Percentiles rank a stretch among this genome's conserved stretches.
These are phyloP conservation scores for Verticillium alfalfae DNA, from an alignment of 2,329 filamentous ascomycete species.

Conservation along the genomic window DNA sequence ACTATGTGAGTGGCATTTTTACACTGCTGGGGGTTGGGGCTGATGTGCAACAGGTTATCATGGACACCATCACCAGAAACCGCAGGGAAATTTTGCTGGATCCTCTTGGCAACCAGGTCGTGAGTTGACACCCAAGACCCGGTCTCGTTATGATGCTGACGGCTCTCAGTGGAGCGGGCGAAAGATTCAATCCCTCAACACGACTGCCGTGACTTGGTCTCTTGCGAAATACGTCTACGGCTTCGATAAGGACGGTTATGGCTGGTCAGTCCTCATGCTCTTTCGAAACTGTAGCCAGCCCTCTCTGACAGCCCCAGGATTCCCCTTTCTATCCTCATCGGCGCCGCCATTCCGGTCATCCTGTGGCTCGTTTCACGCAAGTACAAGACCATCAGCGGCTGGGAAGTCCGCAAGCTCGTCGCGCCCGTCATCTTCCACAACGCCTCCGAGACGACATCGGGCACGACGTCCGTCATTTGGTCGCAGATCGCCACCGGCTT, in stretches of 20 bases:
- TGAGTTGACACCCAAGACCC: not conserved
- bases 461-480: conserved; percentile 10
- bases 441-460: conserved; percentile 7
- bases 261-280: conserved; percentile 11
- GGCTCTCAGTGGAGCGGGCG: conserved; percentile 35
- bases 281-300: conserved; percentile 20
- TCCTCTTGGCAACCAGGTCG: conserved; percentile 9
- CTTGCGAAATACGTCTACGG: conserved; percentile 14
- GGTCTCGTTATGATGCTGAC: not conserved
- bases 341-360: conserved; percentile 12
- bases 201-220: conserved; percentile 21
- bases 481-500: conserved; percentile 23
- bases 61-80: conserved; percentile 35
- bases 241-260: conserved; percentile 7
- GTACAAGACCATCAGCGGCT: conserved; percentile 8
- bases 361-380: conserved; percentile 6
- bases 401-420: conserved; percentile 7
- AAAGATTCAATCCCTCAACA: conserved; percentile 39
- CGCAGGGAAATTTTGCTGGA: conserved; percentile 30
- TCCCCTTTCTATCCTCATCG: conserved; percentile 30
- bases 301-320: conserved; percentile 27
- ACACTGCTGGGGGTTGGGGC: not conserved
- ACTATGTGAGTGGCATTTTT: conserved; percentile 21
- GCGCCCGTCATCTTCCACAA: conserved; percentile 10
- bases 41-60: conserved; percentile 22